Evolutionary conservation across 2,329 filamentous ascomycete genomes (phyloP).

Genomic region (Nothopassalora personata): DNA sequence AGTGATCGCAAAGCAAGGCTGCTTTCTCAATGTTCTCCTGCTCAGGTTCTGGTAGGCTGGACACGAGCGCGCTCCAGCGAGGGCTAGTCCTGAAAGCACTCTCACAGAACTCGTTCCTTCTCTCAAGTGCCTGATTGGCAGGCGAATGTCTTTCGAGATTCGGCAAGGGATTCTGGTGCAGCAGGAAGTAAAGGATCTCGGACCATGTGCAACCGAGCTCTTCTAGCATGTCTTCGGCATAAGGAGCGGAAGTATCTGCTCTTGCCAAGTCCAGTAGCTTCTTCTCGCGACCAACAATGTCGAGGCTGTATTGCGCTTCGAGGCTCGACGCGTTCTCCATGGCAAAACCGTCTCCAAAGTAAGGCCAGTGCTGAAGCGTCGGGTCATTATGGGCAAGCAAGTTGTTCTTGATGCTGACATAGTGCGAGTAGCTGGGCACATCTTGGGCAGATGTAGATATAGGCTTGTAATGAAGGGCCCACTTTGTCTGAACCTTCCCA

Average conservation of each 20-base stretch:
- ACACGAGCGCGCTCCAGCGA: conserved; percentile 32
- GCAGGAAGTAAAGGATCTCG: conserved; percentile 37
- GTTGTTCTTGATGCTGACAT: conserved; percentile 38
- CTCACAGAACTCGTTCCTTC: conserved; percentile 25
- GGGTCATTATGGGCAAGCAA: conserved; percentile 39
- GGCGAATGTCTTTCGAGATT: conserved; percentile 19
- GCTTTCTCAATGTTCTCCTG: conserved; percentile 28
- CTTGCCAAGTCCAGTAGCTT: conserved; percentile 34
- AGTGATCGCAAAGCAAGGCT: conserved; percentile 34
- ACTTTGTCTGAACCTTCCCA: background rate
- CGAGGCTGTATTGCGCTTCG: conserved; percentile 26
- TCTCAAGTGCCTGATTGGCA: conserved; percentile 13
- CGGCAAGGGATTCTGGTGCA: conserved; percentile 26
- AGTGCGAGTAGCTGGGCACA: conserved; percentile 39
- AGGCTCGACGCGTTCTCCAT: conserved; percentile 28
- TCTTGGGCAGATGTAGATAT: conserved; percentile 8
- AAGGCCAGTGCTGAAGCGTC: conserved; percentile 38
- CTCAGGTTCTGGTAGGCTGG: conserved; percentile 26
- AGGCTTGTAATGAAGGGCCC: conserved; percentile 7
- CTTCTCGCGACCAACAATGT: conserved; percentile 25
- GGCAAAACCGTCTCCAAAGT: conserved; percentile 36
- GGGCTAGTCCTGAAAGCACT: conserved; percentile 29
- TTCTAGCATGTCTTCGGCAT: conserved; percentile 33
- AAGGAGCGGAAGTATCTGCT: conserved; percentile 33
- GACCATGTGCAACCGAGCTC: conserved; percentile 35